Percentiles rank a stretch among this genome's conserved stretches.
Evolutionary conservation across 1,284 basidiomycete species (phyloP).

Genomic region (Sphaerobolus stellatus): DNA sequence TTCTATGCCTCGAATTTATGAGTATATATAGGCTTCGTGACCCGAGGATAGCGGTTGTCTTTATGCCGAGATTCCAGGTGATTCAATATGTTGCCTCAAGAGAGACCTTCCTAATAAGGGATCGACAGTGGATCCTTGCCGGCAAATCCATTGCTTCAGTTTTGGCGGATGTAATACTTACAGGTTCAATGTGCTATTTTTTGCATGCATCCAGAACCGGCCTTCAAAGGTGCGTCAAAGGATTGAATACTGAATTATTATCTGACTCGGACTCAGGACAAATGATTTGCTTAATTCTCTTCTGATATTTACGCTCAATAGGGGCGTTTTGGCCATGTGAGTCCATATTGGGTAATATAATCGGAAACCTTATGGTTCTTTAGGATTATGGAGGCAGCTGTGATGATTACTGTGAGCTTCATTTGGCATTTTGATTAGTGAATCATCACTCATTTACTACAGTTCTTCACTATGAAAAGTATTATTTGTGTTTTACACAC

Average conservation of each 20-base stretch:
- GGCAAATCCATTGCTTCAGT: background rate
- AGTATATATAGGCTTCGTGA: background rate
- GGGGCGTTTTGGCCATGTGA: background rate
- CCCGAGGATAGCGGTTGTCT: background rate
- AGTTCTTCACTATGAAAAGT: no score
- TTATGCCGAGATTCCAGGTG: background rate
- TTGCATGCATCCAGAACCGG: slow-evolving; percentile 4
- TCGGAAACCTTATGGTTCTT: background rate
- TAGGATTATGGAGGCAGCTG: background rate
- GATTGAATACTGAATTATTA: background rate
- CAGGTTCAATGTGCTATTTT: slow-evolving; percentile 1
- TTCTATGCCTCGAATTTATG: background rate
- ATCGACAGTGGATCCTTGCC: background rate
- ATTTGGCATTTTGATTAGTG: no score
- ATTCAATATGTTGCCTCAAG: background rate
- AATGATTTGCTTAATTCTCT: background rate
- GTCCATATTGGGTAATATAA: background rate
- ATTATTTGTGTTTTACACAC: no score
- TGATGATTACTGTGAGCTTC: slow-evolving; percentile 1
- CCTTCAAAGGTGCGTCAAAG: background rate
- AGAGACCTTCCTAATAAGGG: background rate
- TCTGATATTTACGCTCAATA: background rate
- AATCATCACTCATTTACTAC: no score
- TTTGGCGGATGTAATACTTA: slow-evolving; percentile 1
- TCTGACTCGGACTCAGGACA: background rate